Percentiles rank a stretch among this genome's conserved stretches.
phyloP scores from a whole-genome alignment of 2,329 filamentous ascomycete genomes.

The Hypoxylon sp. region DNA sequence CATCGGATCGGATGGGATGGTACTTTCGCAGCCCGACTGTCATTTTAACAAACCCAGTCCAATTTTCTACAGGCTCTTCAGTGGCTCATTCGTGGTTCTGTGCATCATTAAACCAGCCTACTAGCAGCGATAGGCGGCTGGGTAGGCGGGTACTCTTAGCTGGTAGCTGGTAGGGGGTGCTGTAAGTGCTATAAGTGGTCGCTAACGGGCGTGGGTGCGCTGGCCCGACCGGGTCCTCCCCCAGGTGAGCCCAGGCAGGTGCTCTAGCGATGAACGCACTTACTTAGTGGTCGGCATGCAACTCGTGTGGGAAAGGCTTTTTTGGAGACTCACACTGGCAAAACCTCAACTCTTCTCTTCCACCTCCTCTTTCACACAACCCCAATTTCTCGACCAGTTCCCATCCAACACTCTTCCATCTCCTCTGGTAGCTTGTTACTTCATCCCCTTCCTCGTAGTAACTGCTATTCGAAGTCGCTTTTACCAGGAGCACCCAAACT shows the following conservation, averaged over 20 bases:
- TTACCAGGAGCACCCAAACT: slow-evolving; percentile 20
- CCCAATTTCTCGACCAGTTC: slow-evolving; percentile 39
- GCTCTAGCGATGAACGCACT: slow-evolving; percentile 11
- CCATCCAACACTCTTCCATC: slow-evolving; percentile 45
- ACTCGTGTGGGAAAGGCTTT: slow-evolving; percentile 47
- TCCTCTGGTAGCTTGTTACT: slow-evolving; percentile 42
- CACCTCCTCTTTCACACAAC: slow-evolving; percentile 50
- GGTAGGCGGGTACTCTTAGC: slow-evolving; percentile 2
- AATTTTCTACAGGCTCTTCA: slow-evolving; percentile 14
- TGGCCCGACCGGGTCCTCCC: slow-evolving; percentile 26
- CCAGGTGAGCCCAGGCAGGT: slow-evolving; percentile 27
- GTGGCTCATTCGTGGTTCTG: slow-evolving; percentile 38
- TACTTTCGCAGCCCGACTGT: slow-evolving; percentile 25
- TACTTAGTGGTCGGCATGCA: slow-evolving; percentile 41
- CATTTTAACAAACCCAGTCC: slow-evolving; percentile 8
- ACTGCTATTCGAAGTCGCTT: slow-evolving; percentile 18
- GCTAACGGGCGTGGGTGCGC: slow-evolving; percentile 9
- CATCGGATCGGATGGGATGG: slow-evolving; percentile 15
- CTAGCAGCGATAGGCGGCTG: slow-evolving; percentile 30
- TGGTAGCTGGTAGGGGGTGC: slow-evolving; percentile 14
- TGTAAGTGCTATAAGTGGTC: slow-evolving; percentile 14
- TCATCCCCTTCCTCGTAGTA: slow-evolving; percentile 38
- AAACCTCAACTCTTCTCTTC: slow-evolving; percentile 52
- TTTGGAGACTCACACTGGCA: slow-evolving; percentile 48
- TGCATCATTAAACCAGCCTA: slow-evolving; percentile 40